Evolutionary conservation across 306 rosid species (phyloP), one percentile per base, ranked within the genome.

Genomic region (Trifolium repens): DNA sequence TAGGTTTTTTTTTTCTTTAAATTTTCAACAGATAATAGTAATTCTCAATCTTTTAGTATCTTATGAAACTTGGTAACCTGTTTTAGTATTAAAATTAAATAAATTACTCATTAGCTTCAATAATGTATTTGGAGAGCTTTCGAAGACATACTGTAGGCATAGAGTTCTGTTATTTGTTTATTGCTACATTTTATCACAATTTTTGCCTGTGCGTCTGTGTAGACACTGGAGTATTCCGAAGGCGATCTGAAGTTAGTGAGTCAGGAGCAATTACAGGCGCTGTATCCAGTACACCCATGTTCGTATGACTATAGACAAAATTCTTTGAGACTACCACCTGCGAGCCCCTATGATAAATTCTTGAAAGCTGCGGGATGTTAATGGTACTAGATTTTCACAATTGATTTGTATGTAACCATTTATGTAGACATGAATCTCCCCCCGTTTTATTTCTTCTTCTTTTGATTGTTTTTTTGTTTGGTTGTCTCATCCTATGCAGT

Each of bases 331-430:
- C 81, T 94, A 44, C 98, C 98, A 43, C 96, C 97, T 74, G 89
- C 96, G 26, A 90, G 94, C 79, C 97, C 97, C 26, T 94, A 16
- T 8, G 98, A 91, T 86, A 94, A 94, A 82, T 94, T 94, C 86
- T 85, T 94, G 85, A 90, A 87, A 87, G 97, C 98, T 52, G 96
- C 98, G 43, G 90, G 97, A 79, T 89, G 94, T 86, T 88, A 81
- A 80, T 73, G 82, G 43, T 52, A 47, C 32, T 9, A 34, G 69
- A 37, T 69, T 73, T 44, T 42, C 17, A 58, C 30, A 69, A 10
- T 72, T 54, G 73, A 67, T 55, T 19, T 67, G 60, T 44, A 26
- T 72, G 75, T 71, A 78, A 68, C 61, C 79, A 40, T 66, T 17
- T 76, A 39, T 70, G 64, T 46, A 42, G 71, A 75, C 43, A 66